Conservation (phyloP, 305 asterid species). For the Nicotiana rustica region DNA sequence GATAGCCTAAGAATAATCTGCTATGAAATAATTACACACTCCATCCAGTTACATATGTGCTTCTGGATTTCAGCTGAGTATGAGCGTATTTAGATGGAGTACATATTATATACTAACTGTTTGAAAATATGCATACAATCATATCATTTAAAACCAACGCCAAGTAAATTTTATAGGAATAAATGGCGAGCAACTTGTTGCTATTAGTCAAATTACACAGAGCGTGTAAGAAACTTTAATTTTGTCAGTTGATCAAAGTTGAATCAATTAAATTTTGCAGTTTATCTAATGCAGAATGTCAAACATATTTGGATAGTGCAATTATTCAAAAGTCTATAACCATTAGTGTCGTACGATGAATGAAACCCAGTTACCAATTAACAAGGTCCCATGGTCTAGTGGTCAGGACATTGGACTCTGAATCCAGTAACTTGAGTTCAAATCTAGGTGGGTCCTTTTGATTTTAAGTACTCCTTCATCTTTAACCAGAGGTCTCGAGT, state of each 20-base stretch:
- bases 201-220: background rate
- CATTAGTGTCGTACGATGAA: background rate
- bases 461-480: too few species aligned
- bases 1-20: background rate
- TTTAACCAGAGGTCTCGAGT: too few species aligned
- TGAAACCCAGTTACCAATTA: background rate
- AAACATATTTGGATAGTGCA: background rate
- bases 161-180: background rate
- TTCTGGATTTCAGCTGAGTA: too few species aligned
- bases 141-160: background rate
- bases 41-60: background rate
- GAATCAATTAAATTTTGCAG: background rate
- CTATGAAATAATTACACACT: background rate
- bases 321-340: background rate
- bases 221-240: background rate
- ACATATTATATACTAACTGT: background rate
- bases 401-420: too few species aligned
- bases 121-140: background rate
- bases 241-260: background rate
- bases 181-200: background rate
- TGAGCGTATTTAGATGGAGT: background rate
- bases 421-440: too few species aligned
- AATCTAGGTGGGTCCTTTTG: too few species aligned
- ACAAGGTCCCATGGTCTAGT: too few species aligned
- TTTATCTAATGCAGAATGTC: background rate